Evolutionary conservation across 176 grass and related monocot species (phyloP).

Genomic region (Urochloa ruziziensis): DNA sequence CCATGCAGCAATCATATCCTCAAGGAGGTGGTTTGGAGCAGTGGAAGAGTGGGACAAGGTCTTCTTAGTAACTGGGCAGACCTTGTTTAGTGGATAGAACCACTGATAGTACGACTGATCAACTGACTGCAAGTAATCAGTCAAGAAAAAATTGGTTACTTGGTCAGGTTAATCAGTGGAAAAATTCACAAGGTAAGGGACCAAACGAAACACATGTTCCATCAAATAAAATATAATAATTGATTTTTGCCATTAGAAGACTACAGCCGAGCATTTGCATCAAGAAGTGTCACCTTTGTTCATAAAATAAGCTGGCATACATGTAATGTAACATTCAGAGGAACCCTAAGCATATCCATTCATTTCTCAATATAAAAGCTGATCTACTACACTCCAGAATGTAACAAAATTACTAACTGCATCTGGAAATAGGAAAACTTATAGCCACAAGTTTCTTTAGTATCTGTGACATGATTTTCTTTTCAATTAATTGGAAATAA

Average conservation of each 20-base stretch:
- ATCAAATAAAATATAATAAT: neutral
- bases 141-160: constrained; percentile 5
- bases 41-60: constrained; percentile 23
- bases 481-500: neutral
- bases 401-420: neutral
- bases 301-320: neutral
- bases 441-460: neutral
- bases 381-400: neutral
- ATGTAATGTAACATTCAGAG: neutral
- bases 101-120: constrained; percentile 20
- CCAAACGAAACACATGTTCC: neutral
- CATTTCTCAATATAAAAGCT: neutral
- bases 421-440: neutral
- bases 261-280: constrained; percentile 6
- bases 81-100: neutral
- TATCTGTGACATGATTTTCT: neutral
- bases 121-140: constrained; percentile 35
- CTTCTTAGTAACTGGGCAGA: constrained; percentile 13
- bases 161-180: constrained; percentile 8
- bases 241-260: neutral
- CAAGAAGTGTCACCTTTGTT: neutral
- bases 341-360: neutral
- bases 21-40: constrained; percentile 37
- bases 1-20: constrained; percentile 49
- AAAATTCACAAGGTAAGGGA: neutral